phyloP scores from a whole-genome alignment of 2,329 filamentous ascomycete species.

The Pseudogymnoascus sp. region DNA sequence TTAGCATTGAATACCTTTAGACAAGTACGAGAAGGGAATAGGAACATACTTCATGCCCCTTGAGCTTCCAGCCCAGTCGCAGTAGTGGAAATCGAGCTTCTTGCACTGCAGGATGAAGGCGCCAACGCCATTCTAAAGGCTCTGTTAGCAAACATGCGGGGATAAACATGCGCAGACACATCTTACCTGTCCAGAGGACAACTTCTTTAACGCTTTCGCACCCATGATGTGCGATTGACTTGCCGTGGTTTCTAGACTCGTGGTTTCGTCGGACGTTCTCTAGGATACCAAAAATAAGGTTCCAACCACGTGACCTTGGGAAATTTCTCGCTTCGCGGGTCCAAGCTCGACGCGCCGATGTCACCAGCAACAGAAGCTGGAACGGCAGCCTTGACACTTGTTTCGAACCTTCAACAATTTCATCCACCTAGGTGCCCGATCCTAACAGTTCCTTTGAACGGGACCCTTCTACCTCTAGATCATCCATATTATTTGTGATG shows the following conservation, averaged over 20 bases:
- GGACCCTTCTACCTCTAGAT: not conserved
- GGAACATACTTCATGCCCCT: slow-evolving; percentile 78
- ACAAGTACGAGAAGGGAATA: slow-evolving; percentile 7
- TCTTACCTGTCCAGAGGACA: slow-evolving; percentile 46
- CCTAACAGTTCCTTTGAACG: not conserved
- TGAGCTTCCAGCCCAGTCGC: slow-evolving; percentile 90
- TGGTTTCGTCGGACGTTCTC: not conserved
- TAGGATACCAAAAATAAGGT: not conserved
- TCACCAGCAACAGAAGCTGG: not conserved
- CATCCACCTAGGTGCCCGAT: not conserved
- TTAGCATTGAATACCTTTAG: slow-evolving; percentile 9
- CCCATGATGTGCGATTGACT: slow-evolving; percentile 35
- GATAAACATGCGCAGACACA: not conserved
- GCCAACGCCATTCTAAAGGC: slow-evolving; percentile 81
- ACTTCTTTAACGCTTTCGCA: slow-evolving; percentile 43
- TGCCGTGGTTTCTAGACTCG: not conserved
- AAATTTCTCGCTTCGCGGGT: slow-evolving; percentile 7
- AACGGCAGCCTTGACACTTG: not conserved
- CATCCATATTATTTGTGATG: slow-evolving; percentile 44
- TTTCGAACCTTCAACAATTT: not conserved
- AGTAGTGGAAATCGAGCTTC: slow-evolving; percentile 92
- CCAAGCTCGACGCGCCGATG: not conserved
- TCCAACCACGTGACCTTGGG: not conserved
- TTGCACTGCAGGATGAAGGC: slow-evolving; percentile 97
- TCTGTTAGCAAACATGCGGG: slow-evolving; percentile 14